Percentiles rank a stretch among this genome's conserved stretches.
Conservation (phyloP, 176 grass and related monocot genomes). For the Bromus sterilis region DNA sequence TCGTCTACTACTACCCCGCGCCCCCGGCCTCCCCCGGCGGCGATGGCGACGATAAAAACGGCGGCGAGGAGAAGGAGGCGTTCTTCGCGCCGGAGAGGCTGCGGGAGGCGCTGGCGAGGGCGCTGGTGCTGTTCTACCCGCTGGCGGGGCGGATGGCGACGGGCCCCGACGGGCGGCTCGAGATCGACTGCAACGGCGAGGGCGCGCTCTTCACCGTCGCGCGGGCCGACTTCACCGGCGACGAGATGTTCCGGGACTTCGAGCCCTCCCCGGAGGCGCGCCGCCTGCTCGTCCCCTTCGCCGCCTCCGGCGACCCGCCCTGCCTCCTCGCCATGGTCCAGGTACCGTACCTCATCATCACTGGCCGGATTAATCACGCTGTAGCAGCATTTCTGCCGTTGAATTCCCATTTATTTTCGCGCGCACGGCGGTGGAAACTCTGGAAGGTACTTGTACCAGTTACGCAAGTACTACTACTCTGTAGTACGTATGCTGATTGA, state of each 20-base stretch:
- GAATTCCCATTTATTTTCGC: background rate
- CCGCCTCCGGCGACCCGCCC: constrained; percentile 37
- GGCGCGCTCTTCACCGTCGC: constrained; percentile 55
- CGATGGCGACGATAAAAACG: background rate
- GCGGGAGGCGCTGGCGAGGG: constrained; percentile 38
- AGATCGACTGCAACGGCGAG: constrained; percentile 62
- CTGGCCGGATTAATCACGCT: background rate
- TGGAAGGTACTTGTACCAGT: background rate
- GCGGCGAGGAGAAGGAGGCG: too few relatives aligned
- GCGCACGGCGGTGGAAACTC: background rate
- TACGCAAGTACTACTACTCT: too few relatives aligned
- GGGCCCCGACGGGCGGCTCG: constrained; percentile 6
- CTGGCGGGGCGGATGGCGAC: constrained; percentile 41
- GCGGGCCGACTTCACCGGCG: constrained; percentile 26
- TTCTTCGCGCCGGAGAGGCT: constrained; percentile 49
- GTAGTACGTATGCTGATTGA: background rate
- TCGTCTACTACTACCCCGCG: constrained; percentile 54
- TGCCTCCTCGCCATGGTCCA: constrained; percentile 56
- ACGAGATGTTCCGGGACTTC: constrained; percentile 48
- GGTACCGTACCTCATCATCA: background rate
- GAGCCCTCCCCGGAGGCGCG: constrained; percentile 46
- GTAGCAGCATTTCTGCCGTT: background rate
- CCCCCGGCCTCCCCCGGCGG: background rate
- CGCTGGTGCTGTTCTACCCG: constrained; percentile 61
- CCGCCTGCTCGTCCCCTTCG: constrained; percentile 45